Base-by-base conservation (phyloP, 129 eudicot species). In the Tanacetum coccineum region DNA sequence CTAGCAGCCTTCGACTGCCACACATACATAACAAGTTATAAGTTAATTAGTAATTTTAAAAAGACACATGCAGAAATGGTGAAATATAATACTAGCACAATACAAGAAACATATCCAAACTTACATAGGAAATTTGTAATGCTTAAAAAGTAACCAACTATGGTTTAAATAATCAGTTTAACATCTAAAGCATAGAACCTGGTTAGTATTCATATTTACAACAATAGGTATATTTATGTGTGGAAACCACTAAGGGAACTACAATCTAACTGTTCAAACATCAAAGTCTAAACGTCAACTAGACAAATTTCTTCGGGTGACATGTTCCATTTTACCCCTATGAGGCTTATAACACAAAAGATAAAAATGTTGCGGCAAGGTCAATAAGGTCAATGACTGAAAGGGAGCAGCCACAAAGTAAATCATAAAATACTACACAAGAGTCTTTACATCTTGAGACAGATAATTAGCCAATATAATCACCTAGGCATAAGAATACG, bases 401-500 rank as follows among this genome's bases (percentile, higher is more conserved):
- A 22, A 0, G 1, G 1, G 2, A 22, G 2, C 25, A 22, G 2
- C 25, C 25, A 22, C 1, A 22, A 40, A 62, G 67, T 42, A 40
- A 19, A 19, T 22, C 39, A 57, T 2, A n/a, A 3, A 19, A 54
- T 54, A 20, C 2, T n/a, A n/a, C 30, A 19, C 9, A 57, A 22
- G 15, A 70, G 28, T n/a, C n/a, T n/a, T n/a, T n/a, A n/a, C n/a
- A n/a, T n/a, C n/a, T n/a, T n/a, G n/a, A n/a, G n/a, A n/a, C n/a
- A n/a, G n/a, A n/a, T n/a, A n/a, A n/a, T n/a, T n/a, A n/a, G 19
- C n/a, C n/a, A n/a, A 70, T 17, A 72, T 65, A 54, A 30, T 60
- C 49, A 94, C 99, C 99, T 87, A 82, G 48, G 93, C 77, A 26
- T 83, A 94, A 8, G 78, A 70, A 82, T 84, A 85, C 19, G 75